Percentiles rank a stretch among this genome's conserved stretches.
These are phyloP conservation scores for Albugo candida DNA, from an alignment of 352 stramenopile species.

Conservation along the genomic window DNA sequence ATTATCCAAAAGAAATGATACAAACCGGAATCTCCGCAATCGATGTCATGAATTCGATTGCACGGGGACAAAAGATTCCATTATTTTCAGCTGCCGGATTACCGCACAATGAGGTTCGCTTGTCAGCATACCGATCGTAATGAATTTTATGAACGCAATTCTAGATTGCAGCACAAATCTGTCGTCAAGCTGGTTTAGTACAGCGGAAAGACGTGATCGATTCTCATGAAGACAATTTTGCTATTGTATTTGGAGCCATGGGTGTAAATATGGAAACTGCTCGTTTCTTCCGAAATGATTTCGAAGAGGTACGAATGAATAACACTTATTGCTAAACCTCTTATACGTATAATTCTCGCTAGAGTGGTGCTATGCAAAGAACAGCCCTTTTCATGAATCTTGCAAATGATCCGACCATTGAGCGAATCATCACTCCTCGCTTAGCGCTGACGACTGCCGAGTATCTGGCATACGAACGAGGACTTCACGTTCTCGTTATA, in stretches of 20 bases:
- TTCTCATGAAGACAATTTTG: constrained; percentile 98
- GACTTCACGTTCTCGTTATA: constrained; percentile 98
- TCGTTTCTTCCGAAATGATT: constrained; percentile 93
- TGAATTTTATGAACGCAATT: background rate
- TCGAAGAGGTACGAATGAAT: constrained; percentile 48
- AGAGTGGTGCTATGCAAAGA: constrained; percentile 94
- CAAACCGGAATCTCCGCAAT: constrained; percentile 99
- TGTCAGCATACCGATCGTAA: background rate
- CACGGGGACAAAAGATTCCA: constrained; percentile 98
- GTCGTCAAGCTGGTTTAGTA: constrained; percentile 95
- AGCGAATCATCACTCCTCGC: constrained; percentile 98
- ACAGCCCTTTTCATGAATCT: constrained; percentile 99
- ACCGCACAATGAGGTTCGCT: constrained; percentile 90
- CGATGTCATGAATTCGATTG: constrained; percentile 99
- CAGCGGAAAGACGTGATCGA: constrained; percentile 97
- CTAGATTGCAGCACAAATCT: constrained; percentile 96
- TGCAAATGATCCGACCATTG: constrained; percentile 98
- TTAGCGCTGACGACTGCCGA: constrained; percentile 96
- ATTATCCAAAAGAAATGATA: constrained; percentile 99
- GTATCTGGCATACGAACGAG: constrained; percentile 98
- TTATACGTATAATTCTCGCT: constrained; percentile 3
- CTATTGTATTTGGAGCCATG: constrained; percentile 99
- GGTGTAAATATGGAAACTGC: constrained; percentile 99
- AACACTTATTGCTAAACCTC: background rate
- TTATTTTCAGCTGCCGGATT: constrained; percentile 97